A percentile compares a stretch with the other conserved stretches of the same genome.
These are phyloP conservation scores for Neoboletus subvelutipes DNA, from an alignment of 768 basidiomycete genomes.

Conservation along the genomic window DNA sequence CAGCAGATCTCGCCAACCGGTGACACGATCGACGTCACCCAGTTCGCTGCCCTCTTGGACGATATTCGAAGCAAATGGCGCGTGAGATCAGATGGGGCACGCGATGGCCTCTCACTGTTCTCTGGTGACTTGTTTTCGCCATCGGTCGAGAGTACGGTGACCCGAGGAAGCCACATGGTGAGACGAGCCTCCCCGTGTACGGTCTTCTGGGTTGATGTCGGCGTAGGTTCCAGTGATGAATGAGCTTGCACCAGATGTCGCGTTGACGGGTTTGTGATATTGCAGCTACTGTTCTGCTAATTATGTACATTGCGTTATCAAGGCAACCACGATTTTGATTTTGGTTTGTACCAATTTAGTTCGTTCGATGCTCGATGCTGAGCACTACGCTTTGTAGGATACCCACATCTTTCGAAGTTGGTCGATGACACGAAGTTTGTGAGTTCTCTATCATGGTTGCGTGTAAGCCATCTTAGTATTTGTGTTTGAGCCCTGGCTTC, in stretches of 20 bases:
- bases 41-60: slow-evolving; percentile 75
- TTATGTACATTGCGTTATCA: neutral
- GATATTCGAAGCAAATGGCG: slow-evolving; percentile 61
- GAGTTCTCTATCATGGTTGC: slow-evolving; percentile 24
- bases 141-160: slow-evolving; percentile 82
- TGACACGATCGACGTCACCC: slow-evolving; percentile 81
- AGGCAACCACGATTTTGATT: slow-evolving; percentile 96
- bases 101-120: slow-evolving; percentile 79
- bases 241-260: slow-evolving; percentile 71
- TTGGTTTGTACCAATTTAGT: slow-evolving; percentile 44
- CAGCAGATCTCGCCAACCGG: slow-evolving; percentile 59
- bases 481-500: slow-evolving; percentile 70
- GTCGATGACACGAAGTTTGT: slow-evolving; percentile 76
- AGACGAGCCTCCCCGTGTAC: slow-evolving; percentile 11
- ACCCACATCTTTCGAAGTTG: slow-evolving; percentile 64
- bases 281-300: too few relatives aligned
- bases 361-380: neutral
- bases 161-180: slow-evolving; percentile 91
- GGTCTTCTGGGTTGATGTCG: neutral
- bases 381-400: slow-evolving; percentile 40
- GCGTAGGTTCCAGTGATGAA: slow-evolving; percentile 85
- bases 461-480: neutral
- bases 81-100: slow-evolving; percentile 43
- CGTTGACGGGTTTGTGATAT: slow-evolving; percentile 76
- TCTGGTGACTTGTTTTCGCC: slow-evolving; percentile 91